Conservation (phyloP, 2,329 filamentous ascomycete genomes). For the Fusarium mundagurra region DNA sequence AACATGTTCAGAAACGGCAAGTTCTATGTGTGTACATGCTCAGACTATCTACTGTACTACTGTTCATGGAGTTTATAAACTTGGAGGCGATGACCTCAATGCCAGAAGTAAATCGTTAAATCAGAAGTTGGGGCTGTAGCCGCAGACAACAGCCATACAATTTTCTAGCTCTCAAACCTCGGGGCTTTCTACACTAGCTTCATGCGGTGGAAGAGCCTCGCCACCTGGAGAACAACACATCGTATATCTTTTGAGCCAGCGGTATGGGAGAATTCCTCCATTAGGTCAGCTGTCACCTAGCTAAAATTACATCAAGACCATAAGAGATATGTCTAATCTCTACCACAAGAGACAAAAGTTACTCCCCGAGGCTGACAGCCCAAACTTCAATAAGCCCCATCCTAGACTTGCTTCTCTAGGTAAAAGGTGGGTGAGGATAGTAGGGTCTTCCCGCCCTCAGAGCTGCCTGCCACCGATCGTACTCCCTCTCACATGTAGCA, state of each 20-base stretch:
- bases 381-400: too few relatives aligned
- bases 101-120: not conserved
- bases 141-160: not conserved
- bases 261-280: accelerated
- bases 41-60: too few relatives aligned
- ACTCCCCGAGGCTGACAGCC: accelerated
- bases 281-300: not conserved
- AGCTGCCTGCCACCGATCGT: not conserved
- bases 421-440: not conserved
- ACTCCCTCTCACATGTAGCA: not conserved
- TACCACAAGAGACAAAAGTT: not conserved
- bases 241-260: accelerated
- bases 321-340: not conserved
- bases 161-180: accelerated
- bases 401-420: not conserved
- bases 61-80: accelerated
- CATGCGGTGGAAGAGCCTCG: accelerated
- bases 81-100: not conserved
- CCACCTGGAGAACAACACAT: accelerated
- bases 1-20: accelerated
- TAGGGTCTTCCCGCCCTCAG: not conserved
- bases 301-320: not conserved
- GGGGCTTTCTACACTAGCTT: accelerated
- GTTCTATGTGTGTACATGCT: accelerated
- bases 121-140: accelerated